Evolutionary conservation across 2,329 filamentous ascomycete genomes (phyloP).

Genomic region (Arthrobotrys musiformis): DNA sequence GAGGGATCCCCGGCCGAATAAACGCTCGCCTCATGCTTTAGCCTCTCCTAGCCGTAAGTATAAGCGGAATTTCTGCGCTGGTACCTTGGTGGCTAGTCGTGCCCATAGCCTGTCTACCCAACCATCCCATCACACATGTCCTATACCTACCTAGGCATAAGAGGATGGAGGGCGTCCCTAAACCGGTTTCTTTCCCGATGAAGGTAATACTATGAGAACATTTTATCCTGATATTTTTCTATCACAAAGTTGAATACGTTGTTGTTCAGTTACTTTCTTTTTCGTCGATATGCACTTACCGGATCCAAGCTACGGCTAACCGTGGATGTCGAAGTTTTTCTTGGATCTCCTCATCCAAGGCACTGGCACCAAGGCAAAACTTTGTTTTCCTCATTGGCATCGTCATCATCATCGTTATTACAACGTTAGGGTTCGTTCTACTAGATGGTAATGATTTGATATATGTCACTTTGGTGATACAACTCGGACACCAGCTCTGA

Average conservation of each 20-base stretch:
- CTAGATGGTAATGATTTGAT: neutral
- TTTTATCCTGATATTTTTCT: neutral
- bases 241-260: neutral
- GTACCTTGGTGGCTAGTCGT: neutral
- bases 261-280: neutral
- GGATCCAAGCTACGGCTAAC: neutral
- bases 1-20: neutral
- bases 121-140: slow-evolving; percentile 28
- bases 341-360: neutral
- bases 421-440: neutral
- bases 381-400: neutral
- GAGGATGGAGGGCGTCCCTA: neutral
- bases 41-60: neutral
- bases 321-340: neutral
- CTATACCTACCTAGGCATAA: neutral
- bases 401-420: neutral
- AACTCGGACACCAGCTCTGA: neutral
- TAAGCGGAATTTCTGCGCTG: slow-evolving; percentile 14
- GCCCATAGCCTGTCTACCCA: slow-evolving; percentile 4
- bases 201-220: slow-evolving; percentile 30
- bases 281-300: slow-evolving; percentile 11
- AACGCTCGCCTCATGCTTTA: slow-evolving; percentile 7
- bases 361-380: neutral
- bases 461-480: neutral
- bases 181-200: slow-evolving; percentile 25